Conservation (phyloP, 2,329 filamentous ascomycete genomes). For the Peltaster fructicola region DNA sequence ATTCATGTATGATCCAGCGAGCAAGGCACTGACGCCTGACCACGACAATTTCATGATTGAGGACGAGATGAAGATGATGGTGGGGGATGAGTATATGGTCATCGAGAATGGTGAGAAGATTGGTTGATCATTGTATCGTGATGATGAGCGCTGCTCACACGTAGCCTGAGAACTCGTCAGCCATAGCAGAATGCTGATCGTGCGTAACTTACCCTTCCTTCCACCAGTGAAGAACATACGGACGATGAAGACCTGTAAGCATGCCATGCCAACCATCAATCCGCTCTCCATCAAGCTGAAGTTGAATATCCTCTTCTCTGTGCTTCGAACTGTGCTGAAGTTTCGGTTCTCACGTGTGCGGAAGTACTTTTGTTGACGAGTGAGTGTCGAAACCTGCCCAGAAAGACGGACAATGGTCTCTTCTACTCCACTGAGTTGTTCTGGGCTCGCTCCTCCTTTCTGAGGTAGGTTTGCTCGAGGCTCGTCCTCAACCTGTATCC, state of each 20-base stretch:
- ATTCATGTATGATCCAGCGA: slow-evolving; percentile 28
- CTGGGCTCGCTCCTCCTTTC: slow-evolving; percentile 72
- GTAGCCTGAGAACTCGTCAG: no score
- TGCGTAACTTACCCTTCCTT: slow-evolving; percentile 48
- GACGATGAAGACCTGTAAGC: slow-evolving; percentile 89
- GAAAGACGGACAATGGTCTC: slow-evolving; percentile 94
- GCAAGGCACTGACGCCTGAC: slow-evolving; percentile 21
- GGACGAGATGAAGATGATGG: slow-evolving; percentile 26
- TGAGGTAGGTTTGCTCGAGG: slow-evolving; percentile 61
- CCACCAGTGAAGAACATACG: slow-evolving; percentile 94
- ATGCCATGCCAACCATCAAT: slow-evolving; percentile 90
- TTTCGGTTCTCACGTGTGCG: slow-evolving; percentile 96
- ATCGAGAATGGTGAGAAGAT: slow-evolving; percentile 12
- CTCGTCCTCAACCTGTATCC: slow-evolving; percentile 71
- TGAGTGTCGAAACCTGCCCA: slow-evolving; percentile 81
- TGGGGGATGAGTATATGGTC: slow-evolving; percentile 25
- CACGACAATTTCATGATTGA: slow-evolving; percentile 21
- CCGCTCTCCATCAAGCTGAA: slow-evolving; percentile 85
- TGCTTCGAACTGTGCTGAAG: slow-evolving; percentile 94
- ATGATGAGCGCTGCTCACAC: no score
- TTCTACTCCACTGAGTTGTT: slow-evolving; percentile 77
- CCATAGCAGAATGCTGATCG: no score
- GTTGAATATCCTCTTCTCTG: slow-evolving; percentile 89
- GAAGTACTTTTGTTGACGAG: slow-evolving; percentile 98
- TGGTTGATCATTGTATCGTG: slow-evolving; percentile 40